These are phyloP conservation scores for Vicia sativa DNA, from an alignment of 306 rosid species.

Conservation along the genomic window DNA sequence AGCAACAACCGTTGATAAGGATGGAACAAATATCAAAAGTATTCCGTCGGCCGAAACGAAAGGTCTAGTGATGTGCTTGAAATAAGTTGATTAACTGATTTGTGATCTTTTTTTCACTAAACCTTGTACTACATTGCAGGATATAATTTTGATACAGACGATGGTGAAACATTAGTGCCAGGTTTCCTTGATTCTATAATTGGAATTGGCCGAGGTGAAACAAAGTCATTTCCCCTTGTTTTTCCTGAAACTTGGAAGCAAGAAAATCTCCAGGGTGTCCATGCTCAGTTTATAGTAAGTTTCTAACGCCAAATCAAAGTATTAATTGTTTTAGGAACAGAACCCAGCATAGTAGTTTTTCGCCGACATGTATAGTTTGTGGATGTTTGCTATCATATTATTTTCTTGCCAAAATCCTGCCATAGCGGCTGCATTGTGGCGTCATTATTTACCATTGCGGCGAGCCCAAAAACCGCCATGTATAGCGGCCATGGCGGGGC, in stretches of 20 bases:
- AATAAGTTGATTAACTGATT: conserved; percentile 31
- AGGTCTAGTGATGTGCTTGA: conserved; percentile 58
- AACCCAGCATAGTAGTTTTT: conserved; percentile 21
- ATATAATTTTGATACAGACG: conserved; percentile 85
- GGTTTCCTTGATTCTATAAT: conserved; percentile 78
- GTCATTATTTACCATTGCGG: no score
- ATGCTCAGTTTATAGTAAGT: conserved; percentile 91
- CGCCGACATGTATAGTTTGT: conserved; percentile 8
- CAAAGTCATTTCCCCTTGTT: conserved; percentile 80
- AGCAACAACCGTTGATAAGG: conserved; percentile 76
- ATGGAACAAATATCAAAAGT: conserved; percentile 60
- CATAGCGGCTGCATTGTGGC: no score
- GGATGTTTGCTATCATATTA: conserved; percentile 6
- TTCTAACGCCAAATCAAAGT: conserved; percentile 13
- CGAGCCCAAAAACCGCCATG: no score
- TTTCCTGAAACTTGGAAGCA: conserved; percentile 95
- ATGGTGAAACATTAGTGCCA: conserved; percentile 68
- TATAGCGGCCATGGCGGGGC: no score
- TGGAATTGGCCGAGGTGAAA: conserved; percentile 76
- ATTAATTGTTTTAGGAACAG: not conserved
- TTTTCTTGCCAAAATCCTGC: no score
- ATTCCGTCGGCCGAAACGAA: conserved; percentile 93
- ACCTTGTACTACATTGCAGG: conserved; percentile 54
- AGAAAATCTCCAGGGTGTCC: conserved; percentile 76
- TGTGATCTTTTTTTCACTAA: conserved; percentile 32